Base-by-base conservation (phyloP, 257 asterid genomes). In the Fraxinus cuspidata region DNA sequence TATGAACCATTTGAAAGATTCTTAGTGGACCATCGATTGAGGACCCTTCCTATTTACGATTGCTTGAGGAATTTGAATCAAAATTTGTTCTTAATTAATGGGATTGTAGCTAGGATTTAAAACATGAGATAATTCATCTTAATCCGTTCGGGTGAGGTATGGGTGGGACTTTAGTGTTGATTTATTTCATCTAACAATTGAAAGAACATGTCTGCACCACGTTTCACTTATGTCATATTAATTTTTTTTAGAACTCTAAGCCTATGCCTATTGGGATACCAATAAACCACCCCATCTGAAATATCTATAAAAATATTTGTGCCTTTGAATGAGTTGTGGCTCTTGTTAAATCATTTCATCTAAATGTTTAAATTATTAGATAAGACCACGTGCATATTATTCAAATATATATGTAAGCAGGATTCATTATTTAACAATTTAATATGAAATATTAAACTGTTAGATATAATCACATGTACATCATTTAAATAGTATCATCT, bases 1-100 rank as follows among this genome's bases (percentile, higher is more conserved):
- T 29, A 25, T 21, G 74, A 34, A 74, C 75, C 34, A 63, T 63
- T 25, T 25, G 72, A 76, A 53, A 37, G 72, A 40, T 51, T 78
- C 73, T 78, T 72, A 74, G 60, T 58, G 81, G 77, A 71, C 66
- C 81, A 53, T 67, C 66, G 32, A 18, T 63, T 0, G 27, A 25
- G 69, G 69, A 63, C 32, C 68, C 18, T 28, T 63, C 32, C 68
- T 63, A 23, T 63, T 63, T 23, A 40, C 47, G 47, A 63, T 63
- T 63, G 68, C 68, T 63, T 63, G 34, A 21, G 68, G 68, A 23
- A 21, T 63, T 25, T 23, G 68, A 63, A 25, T 23, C 66, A n/a
- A 19, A 19, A 6, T 25, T 2, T 3, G 69, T 23, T 11, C 68
- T 63, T 63, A 23, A 63, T 63, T 27, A 4, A 25, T 63, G 7